Base-by-base conservation (phyloP, 163 green algal species). In the Chloromonas sp. region DNA sequence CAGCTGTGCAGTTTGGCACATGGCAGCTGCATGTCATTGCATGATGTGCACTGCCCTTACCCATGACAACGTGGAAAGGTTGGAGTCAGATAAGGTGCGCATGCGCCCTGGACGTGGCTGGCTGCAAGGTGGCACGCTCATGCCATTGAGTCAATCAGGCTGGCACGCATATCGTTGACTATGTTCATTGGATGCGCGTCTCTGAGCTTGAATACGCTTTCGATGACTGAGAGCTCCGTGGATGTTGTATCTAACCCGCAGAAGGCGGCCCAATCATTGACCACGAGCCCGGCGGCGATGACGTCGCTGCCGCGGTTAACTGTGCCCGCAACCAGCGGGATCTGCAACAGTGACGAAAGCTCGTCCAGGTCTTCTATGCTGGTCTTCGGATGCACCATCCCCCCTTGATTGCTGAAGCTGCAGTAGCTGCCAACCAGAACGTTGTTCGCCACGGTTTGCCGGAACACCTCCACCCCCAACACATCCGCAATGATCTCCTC, bases 241-340 rank as follows among this genome's bases (percentile, higher is more conserved):
- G 95, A 94, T 0, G 97, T 99, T 0, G 97, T 99, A 92, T 99
- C 97, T 61, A 98, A 87, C 0, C 97, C 97, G 84, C 94, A 98
- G 87, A 99, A 99, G 2, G 97, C 97, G 3, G 92, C 87, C 97
- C 97, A 99, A 91, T 99, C 97, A 86, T 99, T 99, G 5, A 93
- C 95, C 60, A 98, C 92, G 57, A 99, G 85, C 0, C 97, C 93
- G 2, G 90, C 97, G 58, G 93, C 96, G 59, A 99, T 95, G n/a
- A 99, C 97, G 87, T 99, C 97, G 79, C 91, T 97, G 61, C 97
- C 97, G n/a, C 97, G 88, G 90, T 99, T 99, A 57, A 99, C 92
- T 0, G 97, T 99, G 13, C 97, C 97, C 57, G 97, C 97, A 14
- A 99, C 97, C 61, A 99, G 89, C 8, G 97, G 97, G 59, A 99